phyloP scores from a whole-genome alignment of 768 basidiomycete species.

The Termitomyces sp. region DNA sequence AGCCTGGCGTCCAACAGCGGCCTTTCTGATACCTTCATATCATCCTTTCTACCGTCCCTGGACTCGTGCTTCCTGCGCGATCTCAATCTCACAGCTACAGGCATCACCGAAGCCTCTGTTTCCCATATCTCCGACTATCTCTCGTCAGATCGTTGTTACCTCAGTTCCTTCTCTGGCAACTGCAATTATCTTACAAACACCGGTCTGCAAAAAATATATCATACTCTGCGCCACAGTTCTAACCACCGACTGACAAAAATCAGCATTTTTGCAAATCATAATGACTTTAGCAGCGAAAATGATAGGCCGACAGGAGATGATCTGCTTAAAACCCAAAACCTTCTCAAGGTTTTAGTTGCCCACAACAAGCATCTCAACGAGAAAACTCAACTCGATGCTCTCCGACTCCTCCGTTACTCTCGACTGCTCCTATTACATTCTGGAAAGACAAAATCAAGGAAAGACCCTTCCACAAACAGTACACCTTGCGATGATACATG shows the following conservation, averaged over 20 bases:
- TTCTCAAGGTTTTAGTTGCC: conserved; percentile 27
- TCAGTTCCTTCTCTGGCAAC: conserved; percentile 48
- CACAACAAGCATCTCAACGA: conserved; percentile 40
- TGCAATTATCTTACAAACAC: conserved; percentile 47
- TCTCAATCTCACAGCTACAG: conserved; percentile 50
- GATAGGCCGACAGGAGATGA: conserved; percentile 2
- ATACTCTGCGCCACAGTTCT: conserved; percentile 28
- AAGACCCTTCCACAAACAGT: background rate
- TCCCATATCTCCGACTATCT: conserved; percentile 45
- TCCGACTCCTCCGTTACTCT: conserved; percentile 44
- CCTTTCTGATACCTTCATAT: conserved; percentile 48
- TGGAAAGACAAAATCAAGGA: background rate
- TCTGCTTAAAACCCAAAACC: conserved; percentile 24
- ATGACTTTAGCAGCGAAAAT: conserved; percentile 16
- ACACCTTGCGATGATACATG: conserved; percentile 1
- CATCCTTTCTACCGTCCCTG: conserved; percentile 45
- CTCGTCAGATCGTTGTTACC: conserved; percentile 42
- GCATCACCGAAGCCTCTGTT: conserved; percentile 36
- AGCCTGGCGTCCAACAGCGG: conserved; percentile 44
- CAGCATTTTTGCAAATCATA: conserved; percentile 46
- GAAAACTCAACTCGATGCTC: conserved; percentile 38
- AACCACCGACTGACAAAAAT: conserved; percentile 47
- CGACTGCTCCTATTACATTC: conserved; percentile 45
- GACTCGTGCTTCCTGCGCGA: conserved; percentile 44
- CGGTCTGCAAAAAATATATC: conserved; percentile 40